Conservation (phyloP, 306 rosid genomes). For the Malus sylvestris region DNA sequence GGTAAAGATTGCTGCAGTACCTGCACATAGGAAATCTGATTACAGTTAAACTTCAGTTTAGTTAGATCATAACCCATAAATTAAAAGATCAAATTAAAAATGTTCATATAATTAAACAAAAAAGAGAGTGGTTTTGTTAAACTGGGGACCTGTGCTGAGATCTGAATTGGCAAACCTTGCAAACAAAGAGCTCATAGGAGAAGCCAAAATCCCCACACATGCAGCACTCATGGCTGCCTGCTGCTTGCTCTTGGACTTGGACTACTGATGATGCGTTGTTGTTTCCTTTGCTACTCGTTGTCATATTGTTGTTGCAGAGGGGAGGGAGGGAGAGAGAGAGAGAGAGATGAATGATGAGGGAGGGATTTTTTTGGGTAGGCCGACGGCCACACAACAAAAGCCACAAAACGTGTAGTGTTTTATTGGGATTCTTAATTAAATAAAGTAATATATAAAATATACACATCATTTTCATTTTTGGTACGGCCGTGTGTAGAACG, state of each 20-base stretch:
- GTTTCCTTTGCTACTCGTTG: constrained; percentile 36
- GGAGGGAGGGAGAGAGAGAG: constrained; percentile 8
- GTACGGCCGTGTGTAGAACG: background rate
- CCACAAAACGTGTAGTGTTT: constrained; percentile 22
- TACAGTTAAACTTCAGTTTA: background rate
- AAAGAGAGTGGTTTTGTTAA: background rate
- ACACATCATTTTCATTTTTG: background rate
- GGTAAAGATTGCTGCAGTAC: constrained; percentile 85
- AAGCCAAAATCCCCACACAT: constrained; percentile 96
- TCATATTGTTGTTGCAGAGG: constrained; percentile 9
- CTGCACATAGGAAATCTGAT: constrained; percentile 20
- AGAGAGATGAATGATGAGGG: background rate
- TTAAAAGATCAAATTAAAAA: background rate
- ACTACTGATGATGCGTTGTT: background rate
- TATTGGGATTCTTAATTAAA: background rate
- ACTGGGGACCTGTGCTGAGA: constrained; percentile 75
- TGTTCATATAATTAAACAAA: background rate
- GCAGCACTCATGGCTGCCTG: constrained; percentile 67
- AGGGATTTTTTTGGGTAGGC: background rate
- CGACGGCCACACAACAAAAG: constrained; percentile 33
- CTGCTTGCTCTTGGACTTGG: constrained; percentile 1
- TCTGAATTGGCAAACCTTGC: constrained; percentile 86
- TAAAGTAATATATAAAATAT: background rate
- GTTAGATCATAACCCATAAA: background rate
- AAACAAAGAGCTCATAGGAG: constrained; percentile 74